A percentile compares a stretch with the other conserved stretches of the same genome.
These are phyloP conservation scores for Sphaerostilbella broomeana DNA, from an alignment of 2,329 filamentous ascomycete genomes.

Conservation along the genomic window DNA sequence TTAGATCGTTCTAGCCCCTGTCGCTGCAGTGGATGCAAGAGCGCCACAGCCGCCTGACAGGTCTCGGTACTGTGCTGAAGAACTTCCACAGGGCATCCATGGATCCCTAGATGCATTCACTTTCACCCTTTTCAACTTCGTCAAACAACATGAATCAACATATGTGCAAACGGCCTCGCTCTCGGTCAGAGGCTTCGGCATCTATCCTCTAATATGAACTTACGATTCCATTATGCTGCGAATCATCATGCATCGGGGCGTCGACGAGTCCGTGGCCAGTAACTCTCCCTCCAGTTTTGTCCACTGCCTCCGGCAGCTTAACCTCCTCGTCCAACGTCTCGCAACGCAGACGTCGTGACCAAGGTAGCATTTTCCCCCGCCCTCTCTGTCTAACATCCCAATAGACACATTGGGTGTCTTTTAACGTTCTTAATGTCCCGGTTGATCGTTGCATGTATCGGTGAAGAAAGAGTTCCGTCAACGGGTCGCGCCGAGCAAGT, in stretches of 20 bases:
- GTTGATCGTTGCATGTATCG: too few relatives aligned
- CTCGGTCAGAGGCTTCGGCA: too few relatives aligned
- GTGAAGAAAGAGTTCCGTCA: too few relatives aligned
- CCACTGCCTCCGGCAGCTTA: neutral
- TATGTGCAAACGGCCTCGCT: constrained; percentile 2
- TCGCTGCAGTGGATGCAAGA: constrained; percentile 1
- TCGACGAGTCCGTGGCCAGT: too few relatives aligned
- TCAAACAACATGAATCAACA: constrained; percentile 7
- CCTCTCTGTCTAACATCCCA: constrained; percentile 1
- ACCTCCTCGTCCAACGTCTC: constrained; percentile 10
- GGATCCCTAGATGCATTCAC: neutral
- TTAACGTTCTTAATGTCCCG: neutral
- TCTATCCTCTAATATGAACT: too few relatives aligned
- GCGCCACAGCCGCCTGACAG: constrained; percentile 13
- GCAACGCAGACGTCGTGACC: constrained; percentile 11
- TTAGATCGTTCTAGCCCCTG: constrained; percentile 3
- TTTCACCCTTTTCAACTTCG: constrained; percentile 1
- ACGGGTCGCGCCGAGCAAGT: constrained; percentile 5
- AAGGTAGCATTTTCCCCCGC: neutral
- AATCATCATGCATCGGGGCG: too few relatives aligned
- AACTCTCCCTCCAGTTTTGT: neutral
- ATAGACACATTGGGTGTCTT: too few relatives aligned
- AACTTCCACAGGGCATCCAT: neutral
- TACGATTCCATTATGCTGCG: too few relatives aligned
- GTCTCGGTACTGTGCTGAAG: constrained; percentile 1